Percentiles rank a stretch among this genome's conserved stretches.
Conservation (phyloP, 495 filamentous ascomycete genomes). For the Trichodelitschia bisporula region DNA sequence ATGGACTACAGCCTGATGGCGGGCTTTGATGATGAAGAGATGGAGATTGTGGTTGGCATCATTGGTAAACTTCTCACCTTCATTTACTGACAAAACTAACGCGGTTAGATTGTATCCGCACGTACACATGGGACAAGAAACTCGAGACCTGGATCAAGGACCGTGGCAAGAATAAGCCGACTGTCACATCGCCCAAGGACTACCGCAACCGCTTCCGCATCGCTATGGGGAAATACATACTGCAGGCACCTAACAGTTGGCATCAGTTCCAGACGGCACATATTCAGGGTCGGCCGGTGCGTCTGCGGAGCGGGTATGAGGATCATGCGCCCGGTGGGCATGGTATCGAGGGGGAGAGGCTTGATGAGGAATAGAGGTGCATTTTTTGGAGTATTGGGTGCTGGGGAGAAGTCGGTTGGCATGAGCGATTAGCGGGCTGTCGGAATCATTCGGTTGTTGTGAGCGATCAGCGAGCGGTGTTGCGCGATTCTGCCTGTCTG, state of each 20-base stretch:
- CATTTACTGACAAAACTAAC: slow-evolving; percentile 2
- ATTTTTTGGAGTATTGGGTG: too few relatives aligned
- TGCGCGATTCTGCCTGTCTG: too few relatives aligned
- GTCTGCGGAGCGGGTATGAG: too few relatives aligned
- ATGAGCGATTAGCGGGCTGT: too few relatives aligned
- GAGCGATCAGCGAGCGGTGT: too few relatives aligned
- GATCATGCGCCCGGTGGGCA: too few relatives aligned
- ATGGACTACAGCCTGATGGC: slow-evolving; percentile 99
- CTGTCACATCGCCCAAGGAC: slow-evolving; percentile 90
- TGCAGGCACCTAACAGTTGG: slow-evolving; percentile 52
- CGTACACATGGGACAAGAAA: slow-evolving; percentile 99
- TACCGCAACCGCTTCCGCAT: slow-evolving; percentile 91
- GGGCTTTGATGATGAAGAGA: slow-evolving; percentile 69
- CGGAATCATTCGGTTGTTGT: too few relatives aligned
- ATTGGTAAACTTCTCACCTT: slow-evolving; percentile 24
- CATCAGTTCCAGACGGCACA: slow-evolving; percentile 38
- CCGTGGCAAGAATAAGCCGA: slow-evolving; percentile 74
- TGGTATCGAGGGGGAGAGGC: too few relatives aligned
- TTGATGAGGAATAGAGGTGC: too few relatives aligned
- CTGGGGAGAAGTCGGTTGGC: too few relatives aligned
- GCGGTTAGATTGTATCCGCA: slow-evolving; percentile 63
- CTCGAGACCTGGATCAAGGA: slow-evolving; percentile 98
- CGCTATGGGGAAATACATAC: slow-evolving; percentile 84
- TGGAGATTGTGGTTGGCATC: slow-evolving; percentile 87
- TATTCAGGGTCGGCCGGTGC: slow-evolving; percentile 17